Percentiles rank a stretch among this genome's conserved stretches.
Conservation (phyloP, 2,329 filamentous ascomycete genomes). For the Blastomyces parvus region DNA sequence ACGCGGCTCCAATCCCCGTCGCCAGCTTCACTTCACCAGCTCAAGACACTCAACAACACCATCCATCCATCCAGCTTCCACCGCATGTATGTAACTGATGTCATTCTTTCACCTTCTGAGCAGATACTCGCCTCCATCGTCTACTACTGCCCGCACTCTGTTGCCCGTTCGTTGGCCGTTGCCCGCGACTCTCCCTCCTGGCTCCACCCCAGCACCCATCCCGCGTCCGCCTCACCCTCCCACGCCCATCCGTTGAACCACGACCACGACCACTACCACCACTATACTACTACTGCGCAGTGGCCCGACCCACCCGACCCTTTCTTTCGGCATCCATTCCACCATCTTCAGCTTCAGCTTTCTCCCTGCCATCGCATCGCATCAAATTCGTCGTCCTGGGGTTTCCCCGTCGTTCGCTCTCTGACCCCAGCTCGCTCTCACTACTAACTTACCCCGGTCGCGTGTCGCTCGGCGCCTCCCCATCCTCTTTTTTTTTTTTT, state of each 20-base stretch:
- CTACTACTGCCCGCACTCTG: too few species aligned
- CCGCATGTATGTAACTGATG: too few species aligned
- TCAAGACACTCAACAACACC: background rate
- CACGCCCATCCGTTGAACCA: background rate
- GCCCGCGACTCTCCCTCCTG: background rate
- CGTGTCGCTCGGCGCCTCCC: background rate
- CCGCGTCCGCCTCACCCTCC: background rate
- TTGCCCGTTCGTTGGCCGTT: too few species aligned
- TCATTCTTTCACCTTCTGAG: slow-evolving; percentile 8
- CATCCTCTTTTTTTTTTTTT: background rate
- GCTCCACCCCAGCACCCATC: background rate
- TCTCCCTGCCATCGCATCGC: too few species aligned
- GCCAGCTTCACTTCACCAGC: slow-evolving; percentile 16
- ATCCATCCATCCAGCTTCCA: slow-evolving; percentile 13
- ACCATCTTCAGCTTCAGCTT: too few species aligned
- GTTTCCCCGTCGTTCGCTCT: too few species aligned
- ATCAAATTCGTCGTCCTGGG: too few species aligned
- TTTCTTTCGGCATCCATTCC: too few species aligned
- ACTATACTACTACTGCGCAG: background rate
- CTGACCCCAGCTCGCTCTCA: background rate
- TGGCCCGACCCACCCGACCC: background rate
- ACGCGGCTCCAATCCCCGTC: background rate
- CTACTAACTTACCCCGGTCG: background rate
- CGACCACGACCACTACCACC: too few species aligned
- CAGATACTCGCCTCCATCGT: slow-evolving; percentile 9